Evolutionary conservation across 495 filamentous ascomycete genomes (phyloP), one percentile per base, ranked within the genome.

Genomic region (Glonium stellatum): DNA sequence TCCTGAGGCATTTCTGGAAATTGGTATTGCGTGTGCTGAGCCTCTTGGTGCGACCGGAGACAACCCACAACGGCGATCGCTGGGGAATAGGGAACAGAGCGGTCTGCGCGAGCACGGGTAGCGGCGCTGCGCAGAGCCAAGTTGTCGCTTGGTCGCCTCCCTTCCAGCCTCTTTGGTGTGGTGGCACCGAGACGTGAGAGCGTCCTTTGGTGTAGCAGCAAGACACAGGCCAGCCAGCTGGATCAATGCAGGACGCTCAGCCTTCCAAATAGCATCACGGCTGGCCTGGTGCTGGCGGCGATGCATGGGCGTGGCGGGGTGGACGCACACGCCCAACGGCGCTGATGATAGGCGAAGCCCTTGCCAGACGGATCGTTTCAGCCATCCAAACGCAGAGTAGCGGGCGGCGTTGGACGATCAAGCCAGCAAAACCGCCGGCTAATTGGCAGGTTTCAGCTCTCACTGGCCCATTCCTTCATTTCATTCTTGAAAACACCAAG

Each of bases 401-500:
- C 25, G 48, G 19, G 18, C 6, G 23, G 18, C 13, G 25, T 25
- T 31, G 21, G 19, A 31, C 19, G 48, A 27, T 15, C 19, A 31
- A 31, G 13, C 48, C 13, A 31, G 18, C 48, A 51, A 50, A 23
- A 31, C 21, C 13, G 13, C 21, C 48, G 48, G 48, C 48, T 51
- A 51, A 23, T 9, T 31, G 27, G 21, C 21, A 31, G 23, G 48
- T 51, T 51, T 51, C 48, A 51, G 18, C 13, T 31, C 19, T 22
- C 6, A 23, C 48, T 51, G 48, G 25, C 48, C 48, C 21, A 51
- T 31, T 51, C 48, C 48, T 51, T 51, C 48, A 51, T 51, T 51
- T 51, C 48, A 31, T 18, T 44, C 27, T 51, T 25, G 48, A 51
- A 51, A 51, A 51, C 48, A 51, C 48, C 48, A 51, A 15, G 19